A percentile compares a stretch with the other conserved stretches of the same genome.
These are phyloP conservation scores for Lonicera japonica DNA, from an alignment of 129 eudicot species.

Conservation along the genomic window DNA sequence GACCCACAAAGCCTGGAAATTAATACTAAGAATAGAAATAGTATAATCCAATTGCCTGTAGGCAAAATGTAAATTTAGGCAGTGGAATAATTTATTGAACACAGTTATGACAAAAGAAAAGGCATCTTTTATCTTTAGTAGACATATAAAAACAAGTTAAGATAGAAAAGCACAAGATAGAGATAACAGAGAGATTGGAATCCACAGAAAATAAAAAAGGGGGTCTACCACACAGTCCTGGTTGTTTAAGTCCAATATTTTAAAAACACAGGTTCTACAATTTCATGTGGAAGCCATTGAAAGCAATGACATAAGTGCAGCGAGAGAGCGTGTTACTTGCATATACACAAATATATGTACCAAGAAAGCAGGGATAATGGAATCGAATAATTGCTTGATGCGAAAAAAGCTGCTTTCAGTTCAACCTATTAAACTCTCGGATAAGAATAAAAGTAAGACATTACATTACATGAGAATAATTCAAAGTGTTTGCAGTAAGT, in stretches of 20 bases:
- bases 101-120: slow-evolving; percentile 2
- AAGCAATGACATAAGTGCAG: not conserved
- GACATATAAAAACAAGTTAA: slow-evolving; percentile 14
- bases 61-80: slow-evolving; percentile 11
- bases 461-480: too few relatives aligned
- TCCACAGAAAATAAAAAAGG: slow-evolving; percentile 39
- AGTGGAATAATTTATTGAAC: not conserved
- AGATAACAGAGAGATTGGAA: slow-evolving; percentile 42
- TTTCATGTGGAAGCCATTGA: not conserved
- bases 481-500: not conserved
- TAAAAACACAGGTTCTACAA: slow-evolving; percentile 13
- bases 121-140: not conserved
- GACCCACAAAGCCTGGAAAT: slow-evolving; percentile 13
- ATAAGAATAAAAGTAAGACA: not conserved
- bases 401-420: not conserved
- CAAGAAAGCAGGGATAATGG: not conserved
- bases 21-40: not conserved
- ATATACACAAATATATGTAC: not conserved
- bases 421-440: not conserved
- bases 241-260: slow-evolving; percentile 17
- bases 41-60: not conserved
- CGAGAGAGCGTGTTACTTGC: not conserved
- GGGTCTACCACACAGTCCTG: slow-evolving; percentile 32
- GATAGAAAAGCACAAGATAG: slow-evolving; percentile 16
- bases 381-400: not conserved